Evolutionary conservation across 1,139 yeast species (phyloP).

Genomic region (Yamadazyma taylorii): DNA sequence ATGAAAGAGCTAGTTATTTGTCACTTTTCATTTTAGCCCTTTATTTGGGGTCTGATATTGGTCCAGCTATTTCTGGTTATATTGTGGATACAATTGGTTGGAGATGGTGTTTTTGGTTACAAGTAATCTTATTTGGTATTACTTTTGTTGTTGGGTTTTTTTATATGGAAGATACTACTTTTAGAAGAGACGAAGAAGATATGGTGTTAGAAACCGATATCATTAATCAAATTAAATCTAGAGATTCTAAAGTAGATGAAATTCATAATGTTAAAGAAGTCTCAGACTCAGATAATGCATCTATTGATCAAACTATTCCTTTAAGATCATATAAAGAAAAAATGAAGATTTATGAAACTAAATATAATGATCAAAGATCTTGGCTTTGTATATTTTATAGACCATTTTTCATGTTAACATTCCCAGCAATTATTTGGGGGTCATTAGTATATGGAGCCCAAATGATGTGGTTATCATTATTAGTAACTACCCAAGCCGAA

Average conservation of each 20-base stretch:
- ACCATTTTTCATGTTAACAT: constrained; percentile 46
- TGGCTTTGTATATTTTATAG: constrained; percentile 40
- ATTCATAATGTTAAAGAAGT: constrained; percentile 6
- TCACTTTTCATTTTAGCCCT: constrained; percentile 42
- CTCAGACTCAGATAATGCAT: constrained; percentile 12
- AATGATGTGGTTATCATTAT: constrained; percentile 53
- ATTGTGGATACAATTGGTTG: constrained; percentile 40
- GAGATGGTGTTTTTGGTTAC: constrained; percentile 49
- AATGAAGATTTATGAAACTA: constrained; percentile 33
- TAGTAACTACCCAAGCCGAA: constrained; percentile 46
- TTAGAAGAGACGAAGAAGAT: constrained; percentile 22
- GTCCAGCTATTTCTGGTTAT: constrained; percentile 48
- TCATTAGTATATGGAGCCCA: constrained; percentile 66
- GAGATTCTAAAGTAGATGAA: constrained; percentile 16
- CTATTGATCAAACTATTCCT: constrained; percentile 22
- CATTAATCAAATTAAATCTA: constrained; percentile 26
- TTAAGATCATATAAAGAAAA: constrained; percentile 36
- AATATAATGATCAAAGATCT: constrained; percentile 40
- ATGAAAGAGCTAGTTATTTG: constrained; percentile 45
- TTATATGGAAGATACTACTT: constrained; percentile 48
- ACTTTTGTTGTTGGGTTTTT: constrained; percentile 42
- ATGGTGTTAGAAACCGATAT: constrained; percentile 22
- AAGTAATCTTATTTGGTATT: constrained; percentile 48
- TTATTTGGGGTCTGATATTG: constrained; percentile 44
- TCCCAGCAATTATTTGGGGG: constrained; percentile 63